Evolutionary conservation across 129 eudicot genomes (phyloP), one percentile per base, ranked within the genome.

Genomic region (Logfia minima): DNA sequence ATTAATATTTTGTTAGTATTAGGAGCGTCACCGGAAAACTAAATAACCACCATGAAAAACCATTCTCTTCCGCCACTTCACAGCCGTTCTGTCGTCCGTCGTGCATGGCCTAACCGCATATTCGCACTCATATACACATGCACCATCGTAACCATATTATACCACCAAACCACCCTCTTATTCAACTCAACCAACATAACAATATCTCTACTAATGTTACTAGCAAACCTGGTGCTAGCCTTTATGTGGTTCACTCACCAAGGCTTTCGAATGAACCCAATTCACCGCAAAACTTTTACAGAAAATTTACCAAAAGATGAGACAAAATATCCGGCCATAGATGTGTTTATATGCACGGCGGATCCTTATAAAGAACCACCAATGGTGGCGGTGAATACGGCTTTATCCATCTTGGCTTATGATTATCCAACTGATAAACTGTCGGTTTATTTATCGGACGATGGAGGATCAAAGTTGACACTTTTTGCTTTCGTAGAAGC

Each of bases 361-460:
- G 97, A 92, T 75, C 88, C 97, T 1, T 62, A 68, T 39, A 85
- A 82, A 66, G 97, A 92, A 80, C 97, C 97, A 16, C 97, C 97
- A 0, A 68, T 85, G 74, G 71, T 70, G 63, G 87, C 80, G 19
- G 90, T 85, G 3, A 84, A 86, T 82, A 87, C 95, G 19, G 95
- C 87, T 19, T 81, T 92, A 72, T 89, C 95, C 24, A 85, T 80
- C 55, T 32, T 88, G 86, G 88, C 87, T 0, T 86, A 63, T 31
- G 93, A 88, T 74, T 88, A 88, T 55, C 93, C 93, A 41, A 28
- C 74, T 48, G 88, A 84, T 3, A 86, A 84, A 41, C 7, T 86
- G 63, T 81, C 88, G 32, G 75, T 86, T 11, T 88, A 88, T 66
- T 82, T 88, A 8, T 88, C 93, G 0, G 93, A 88, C 17, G 90